Base-by-base conservation (phyloP, 257 asterid genomes). In the Pogostemon cablin region DNA sequence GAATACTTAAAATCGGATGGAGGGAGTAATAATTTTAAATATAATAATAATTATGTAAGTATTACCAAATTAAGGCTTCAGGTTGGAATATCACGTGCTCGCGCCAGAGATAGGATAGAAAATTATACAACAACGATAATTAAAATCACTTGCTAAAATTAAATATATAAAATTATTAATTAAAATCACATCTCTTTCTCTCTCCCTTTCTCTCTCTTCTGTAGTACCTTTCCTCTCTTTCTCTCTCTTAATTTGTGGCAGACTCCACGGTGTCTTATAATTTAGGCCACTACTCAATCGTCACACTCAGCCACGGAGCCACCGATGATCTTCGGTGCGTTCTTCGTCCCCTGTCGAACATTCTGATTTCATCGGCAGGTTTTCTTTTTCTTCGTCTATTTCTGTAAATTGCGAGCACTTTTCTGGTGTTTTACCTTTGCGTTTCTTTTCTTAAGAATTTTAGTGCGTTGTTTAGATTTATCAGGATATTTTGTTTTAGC, bases 281-380 rank as follows among this genome's bases (percentile, higher is more conserved):
- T 67, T 42, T 46, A 9, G 73, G 67, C 83, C 75, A 43, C 81
- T 72, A 67, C 78, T 72, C 65, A 68, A 41, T 78, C 69, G 64
- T 73, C 80, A 74, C 81, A 71, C 74, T 78, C 74, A 58, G 81
- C 80, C 86, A 77, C 85, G 85, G 92, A 58, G 82, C 80, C 86
- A 77, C 85, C 86, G 92, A 81, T 84, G 87, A 79, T 75, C 75
- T 72, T 83, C 88, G 88, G 84, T 73, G 83, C 72, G 72, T 73
- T 78, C 75, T 78, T 65, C 73, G 40, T 63, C 66, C 47, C 71
- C 54, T 61, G 61, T 64, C 57, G 77, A 81, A 47, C 71, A 53
- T 68, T 78, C 71, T 76, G 65, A 81, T 76, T 74, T 65, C 63
- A 68, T 78, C 62, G 82, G 86, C 79, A 59, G 25, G 8, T 68